phyloP scores from a whole-genome alignment of 1,284 basidiomycete species.

The Ceratobasidium sp. region DNA sequence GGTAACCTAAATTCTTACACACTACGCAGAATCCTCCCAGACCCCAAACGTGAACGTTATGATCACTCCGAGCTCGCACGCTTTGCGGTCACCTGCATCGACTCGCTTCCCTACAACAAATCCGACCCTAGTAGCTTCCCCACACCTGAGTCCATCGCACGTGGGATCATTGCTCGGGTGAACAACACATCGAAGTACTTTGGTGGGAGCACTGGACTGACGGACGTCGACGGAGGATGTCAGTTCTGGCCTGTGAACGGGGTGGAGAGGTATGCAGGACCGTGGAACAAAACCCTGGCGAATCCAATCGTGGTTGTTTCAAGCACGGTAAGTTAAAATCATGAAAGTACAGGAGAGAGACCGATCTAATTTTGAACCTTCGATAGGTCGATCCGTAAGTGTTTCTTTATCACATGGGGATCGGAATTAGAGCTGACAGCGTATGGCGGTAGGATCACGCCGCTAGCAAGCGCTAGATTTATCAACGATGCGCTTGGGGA shows the following conservation, averaged over 20 bases:
- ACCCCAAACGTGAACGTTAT: constrained; percentile 29
- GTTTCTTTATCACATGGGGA: neutral
- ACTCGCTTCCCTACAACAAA: constrained; percentile 38
- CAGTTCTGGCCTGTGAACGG: constrained; percentile 49
- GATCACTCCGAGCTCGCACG: constrained; percentile 36
- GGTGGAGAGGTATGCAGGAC: constrained; percentile 49
- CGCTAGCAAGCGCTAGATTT: constrained; percentile 32
- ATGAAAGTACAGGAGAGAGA: too few relatives aligned
- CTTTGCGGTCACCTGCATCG: constrained; percentile 37
- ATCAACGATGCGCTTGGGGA: constrained; percentile 32
- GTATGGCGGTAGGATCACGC: constrained; percentile 25
- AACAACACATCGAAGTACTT: constrained; percentile 39
- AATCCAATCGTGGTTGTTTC: constrained; percentile 46
- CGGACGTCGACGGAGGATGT: constrained; percentile 49
- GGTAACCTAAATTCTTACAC: neutral
- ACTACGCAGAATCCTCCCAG: constrained; percentile 16
- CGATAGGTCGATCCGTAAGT: constrained; percentile 42
- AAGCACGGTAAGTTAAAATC: constrained; percentile 38
- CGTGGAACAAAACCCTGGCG: constrained; percentile 44
- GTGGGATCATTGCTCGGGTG: constrained; percentile 22
- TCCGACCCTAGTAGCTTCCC: constrained; percentile 37
- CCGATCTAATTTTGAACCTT: neutral
- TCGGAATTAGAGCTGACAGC: neutral
- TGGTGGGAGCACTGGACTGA: constrained; percentile 39
- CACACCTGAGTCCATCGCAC: constrained; percentile 25